These are phyloP conservation scores for Penicillium egyptiacum DNA, from an alignment of 495 filamentous ascomycete genomes.

Conservation along the genomic window DNA sequence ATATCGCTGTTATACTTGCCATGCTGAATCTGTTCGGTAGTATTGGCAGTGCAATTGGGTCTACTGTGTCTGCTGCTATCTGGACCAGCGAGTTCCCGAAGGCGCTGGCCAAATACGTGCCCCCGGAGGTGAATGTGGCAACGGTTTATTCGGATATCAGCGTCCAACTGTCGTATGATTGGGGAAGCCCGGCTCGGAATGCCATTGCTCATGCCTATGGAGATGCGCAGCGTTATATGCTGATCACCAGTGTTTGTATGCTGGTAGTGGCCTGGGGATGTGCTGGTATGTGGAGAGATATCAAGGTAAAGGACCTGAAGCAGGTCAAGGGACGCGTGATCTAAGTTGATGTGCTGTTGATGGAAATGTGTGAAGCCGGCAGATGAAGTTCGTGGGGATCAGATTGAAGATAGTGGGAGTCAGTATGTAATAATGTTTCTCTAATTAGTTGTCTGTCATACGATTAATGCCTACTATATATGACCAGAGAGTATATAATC, in stretches of 20 bases:
- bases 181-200: conserved; percentile 45
- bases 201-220: conserved; percentile 57
- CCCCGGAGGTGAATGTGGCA: conserved; percentile 35
- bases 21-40: conserved; percentile 56
- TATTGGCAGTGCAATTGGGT: conserved; percentile 64
- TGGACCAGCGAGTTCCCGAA: conserved; percentile 60
- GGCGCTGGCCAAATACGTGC: conserved; percentile 53
- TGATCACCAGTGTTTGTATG: conserved; percentile 36
- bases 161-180: conserved; percentile 48
- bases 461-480: neutral
- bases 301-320: conserved; percentile 5
- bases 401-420: neutral
- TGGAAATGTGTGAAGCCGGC: neutral
- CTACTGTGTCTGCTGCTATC: conserved; percentile 58
- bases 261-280: conserved; percentile 7
- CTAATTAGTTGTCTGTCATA: neutral
- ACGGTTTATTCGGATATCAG: conserved; percentile 52
- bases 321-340: conserved; percentile 8
- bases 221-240: conserved; percentile 52
- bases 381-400: neutral
- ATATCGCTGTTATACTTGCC: conserved; percentile 62
- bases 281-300: conserved; percentile 3
- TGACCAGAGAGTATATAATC: neutral
- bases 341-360: neutral
- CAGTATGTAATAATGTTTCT: neutral